These are phyloP conservation scores for Metschnikowia cerradonensis DNA, from an alignment of 805 yeast genomes.

Conservation along the genomic window DNA sequence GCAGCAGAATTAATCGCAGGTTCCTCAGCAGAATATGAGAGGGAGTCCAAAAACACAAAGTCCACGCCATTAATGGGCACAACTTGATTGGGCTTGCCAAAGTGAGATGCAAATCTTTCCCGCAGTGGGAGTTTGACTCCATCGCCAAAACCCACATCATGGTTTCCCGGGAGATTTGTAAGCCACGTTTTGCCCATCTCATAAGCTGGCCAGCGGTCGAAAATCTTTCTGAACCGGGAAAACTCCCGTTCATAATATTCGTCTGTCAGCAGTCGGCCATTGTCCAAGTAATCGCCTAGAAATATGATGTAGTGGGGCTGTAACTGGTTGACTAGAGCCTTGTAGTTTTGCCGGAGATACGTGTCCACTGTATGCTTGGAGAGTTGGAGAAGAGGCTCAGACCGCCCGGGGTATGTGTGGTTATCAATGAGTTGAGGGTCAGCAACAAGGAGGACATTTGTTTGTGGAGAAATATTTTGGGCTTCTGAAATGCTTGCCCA, in stretches of 20 bases:
- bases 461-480: slow-evolving; percentile 5
- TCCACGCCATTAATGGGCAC: slow-evolving; percentile 30
- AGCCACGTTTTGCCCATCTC: slow-evolving; percentile 25
- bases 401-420: slow-evolving; percentile 43
- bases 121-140: slow-evolving; percentile 22
- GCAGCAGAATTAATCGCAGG: slow-evolving; percentile 12
- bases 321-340: slow-evolving; percentile 26
- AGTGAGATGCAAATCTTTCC: slow-evolving; percentile 25
- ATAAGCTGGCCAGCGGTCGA: slow-evolving; percentile 20
- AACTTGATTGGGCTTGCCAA: slow-evolving; percentile 31
- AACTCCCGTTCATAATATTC: slow-evolving; percentile 28
- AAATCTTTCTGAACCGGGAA: slow-evolving; percentile 31
- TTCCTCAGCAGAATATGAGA: slow-evolving; percentile 17
- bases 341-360: slow-evolving; percentile 36
- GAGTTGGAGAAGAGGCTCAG: slow-evolving; percentile 24
- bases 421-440: slow-evolving; percentile 44
- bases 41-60: slow-evolving; percentile 21
- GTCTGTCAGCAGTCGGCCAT: slow-evolving; percentile 34
- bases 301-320: slow-evolving; percentile 37
- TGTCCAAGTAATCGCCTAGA: slow-evolving; percentile 42
- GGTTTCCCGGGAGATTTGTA: slow-evolving; percentile 29
- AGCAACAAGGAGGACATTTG: slow-evolving; percentile 36
- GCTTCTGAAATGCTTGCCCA: slow-evolving; percentile 25
- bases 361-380: slow-evolving; percentile 41
- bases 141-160: slow-evolving; percentile 26